Evolutionary conservation across 2,329 filamentous ascomycete genomes (phyloP), one percentile per base, ranked within the genome.

Genomic region (Nothomitra cinnamomea): DNA sequence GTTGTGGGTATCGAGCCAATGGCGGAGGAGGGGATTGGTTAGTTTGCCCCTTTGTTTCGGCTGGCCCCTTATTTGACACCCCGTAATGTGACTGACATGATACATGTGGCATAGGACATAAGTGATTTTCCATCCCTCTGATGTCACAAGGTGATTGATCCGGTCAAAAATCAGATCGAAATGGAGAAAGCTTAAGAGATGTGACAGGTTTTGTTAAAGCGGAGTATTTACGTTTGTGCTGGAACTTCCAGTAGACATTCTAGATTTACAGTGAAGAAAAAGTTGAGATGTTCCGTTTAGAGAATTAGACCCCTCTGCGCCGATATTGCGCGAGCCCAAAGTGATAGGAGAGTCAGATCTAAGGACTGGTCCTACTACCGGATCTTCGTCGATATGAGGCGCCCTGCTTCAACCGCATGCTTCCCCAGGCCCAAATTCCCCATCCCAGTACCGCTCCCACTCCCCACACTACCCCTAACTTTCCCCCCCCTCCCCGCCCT

Each of bases 1-100:
- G 74, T 81, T 54, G 77, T 73, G 28, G 78, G 72, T 36, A 69
- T 84, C 56, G 67, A 76, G 65, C 75, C 81, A 40, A 63, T 72
- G 59, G 70, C 75, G 28, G 79, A 75, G 57, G 80, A 84, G 66
- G 80, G 76, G 56, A 78, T 79, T 63, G 68, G 68, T 69, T 66
- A 67, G 68, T 66, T 53, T 28, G 19, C 7, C 28, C 7, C 15
- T 40, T 17, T 49, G 4, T 3, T 13, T 17, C 2, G 25, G n/a
- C 24, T 53, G 17, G 10, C 10, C 8, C 7, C 10, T n/a, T 42
- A 13, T 15, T 36, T 32, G 25, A 22, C n/a, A 2, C 17, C 19
- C 19, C 6, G 17, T 40, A 8, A 6, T 8, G 22, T 42, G 17
- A 10, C 50, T 52, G 35, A 52, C 28, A 35, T 7, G 13, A 49